Evolutionary conservation across 306 rosid genomes (phyloP), one percentile per base, ranked within the genome.

Genomic region (Hylodesmum podocarpum): DNA sequence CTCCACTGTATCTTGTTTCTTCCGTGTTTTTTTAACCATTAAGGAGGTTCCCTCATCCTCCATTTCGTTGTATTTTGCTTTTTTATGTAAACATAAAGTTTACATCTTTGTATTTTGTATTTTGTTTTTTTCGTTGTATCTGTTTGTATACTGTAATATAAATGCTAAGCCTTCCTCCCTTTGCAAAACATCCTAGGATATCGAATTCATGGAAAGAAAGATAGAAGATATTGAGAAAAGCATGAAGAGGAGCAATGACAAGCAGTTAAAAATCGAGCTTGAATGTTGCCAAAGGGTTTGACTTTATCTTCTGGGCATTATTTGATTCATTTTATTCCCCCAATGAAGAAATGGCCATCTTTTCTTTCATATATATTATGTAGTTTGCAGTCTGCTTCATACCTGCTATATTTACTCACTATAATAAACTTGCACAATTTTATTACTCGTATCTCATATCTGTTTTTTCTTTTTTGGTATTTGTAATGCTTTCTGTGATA

Each of bases 161-260:
- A 39, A n/a, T 51, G 28, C 65, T 68, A 64, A 67, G 62, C 46
- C 64, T 55, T 75, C 7, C 49, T 12, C 66, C 31, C 34, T 64
- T 51, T 80, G 49, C 64, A 14, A 54, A 19, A 25, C 41, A 59
- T 67, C 75, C 9, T 57, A 95, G 99, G 99, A 95, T 78, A 37
- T 92, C 86, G 99, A 95, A 82, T 95, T 92, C 82, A 83, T 95
- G 72, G 93, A 95, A 54, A 91, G 76, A 70, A 89, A 89, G 82
- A 75, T 86, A 54, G 99, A 95, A 81, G 99, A 95, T 86, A 15
- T 92, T 57, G 99, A 92, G 70, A 95, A 95, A 87, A 92, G 97
- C 91, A 90, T 95, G 99, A 95, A 92, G 90, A 89, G 99, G 86
- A 95, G 99, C 91, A 95, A 95, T 63, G 99, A 95, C 88, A 95